A percentile compares a stretch with the other conserved stretches of the same genome.
These are phyloP conservation scores for Globisporangium nagaii DNA, from an alignment of 352 stramenopile genomes.

Conservation along the genomic window DNA sequence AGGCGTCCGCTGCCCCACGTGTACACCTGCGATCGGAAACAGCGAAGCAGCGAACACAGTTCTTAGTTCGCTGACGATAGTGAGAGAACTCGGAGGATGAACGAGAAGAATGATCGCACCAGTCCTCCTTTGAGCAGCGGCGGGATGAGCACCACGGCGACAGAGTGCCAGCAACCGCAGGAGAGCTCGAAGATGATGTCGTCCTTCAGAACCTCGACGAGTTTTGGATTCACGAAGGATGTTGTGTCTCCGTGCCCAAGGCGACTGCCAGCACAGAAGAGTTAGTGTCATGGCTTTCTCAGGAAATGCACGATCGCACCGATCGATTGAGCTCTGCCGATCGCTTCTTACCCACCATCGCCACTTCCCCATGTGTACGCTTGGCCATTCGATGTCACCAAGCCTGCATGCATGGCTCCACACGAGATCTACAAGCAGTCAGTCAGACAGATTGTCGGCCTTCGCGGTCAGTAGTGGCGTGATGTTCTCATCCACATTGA, in stretches of 20 bases:
- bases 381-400: conserved; percentile 70
- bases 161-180: conserved; percentile 85
- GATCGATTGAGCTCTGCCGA: not conserved
- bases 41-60: not conserved
- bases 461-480: no score
- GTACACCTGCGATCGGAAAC: conserved; percentile 81
- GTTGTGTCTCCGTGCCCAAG: conserved; percentile 69
- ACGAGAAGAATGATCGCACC: conserved; percentile 12
- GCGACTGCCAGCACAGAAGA: conserved; percentile 24
- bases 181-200: conserved; percentile 78
- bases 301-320: no score
- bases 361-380: conserved; percentile 79
- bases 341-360: conserved; percentile 62
- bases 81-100: not conserved
- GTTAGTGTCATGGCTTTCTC: no score
- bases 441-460: no score
- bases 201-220: conserved; percentile 61
- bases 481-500: no score
- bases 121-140: conserved; percentile 79
- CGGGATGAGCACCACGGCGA: conserved; percentile 85
- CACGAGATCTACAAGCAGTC: conserved; percentile 55
- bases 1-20: conserved; percentile 93
- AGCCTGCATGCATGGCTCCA: conserved; percentile 64
- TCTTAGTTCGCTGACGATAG: not conserved
- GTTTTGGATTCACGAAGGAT: conserved; percentile 67